Evolutionary conservation across 2,329 filamentous ascomycete species (phyloP), one percentile per base, ranked within the genome.

Genomic region (Neurospora sp.): DNA sequence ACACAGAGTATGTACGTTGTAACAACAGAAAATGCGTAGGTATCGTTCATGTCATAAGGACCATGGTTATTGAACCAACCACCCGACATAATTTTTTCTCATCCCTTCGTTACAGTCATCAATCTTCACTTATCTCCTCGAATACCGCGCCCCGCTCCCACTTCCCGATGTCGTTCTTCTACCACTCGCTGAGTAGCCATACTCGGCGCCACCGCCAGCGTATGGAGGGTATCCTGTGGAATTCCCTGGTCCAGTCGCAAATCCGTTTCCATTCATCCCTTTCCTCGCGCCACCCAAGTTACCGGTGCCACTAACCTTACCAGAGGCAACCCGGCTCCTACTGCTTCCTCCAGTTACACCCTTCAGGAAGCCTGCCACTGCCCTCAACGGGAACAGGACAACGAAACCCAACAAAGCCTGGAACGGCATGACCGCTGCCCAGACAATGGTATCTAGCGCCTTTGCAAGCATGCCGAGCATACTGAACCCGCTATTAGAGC

Each of bases 321-420:
- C 52, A 62, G 15, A 6, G 23, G 52, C 28, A 36, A 62, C 28
- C 52, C 52, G 52, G 52, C 75, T 80, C 78, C 57, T 77, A 75
- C 17, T 72, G 66, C 39, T 74, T 77, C 43, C 76, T 76, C 69
- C 77, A 80, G 46, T 62, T 62, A 62, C 52, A 12, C 76, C 73
- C 57, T 74, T 71, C 46, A 82, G 74, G 36, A 82, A 69, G 3
- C 77, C 75, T 36, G 80, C 77, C 15, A 80, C 70, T 2, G 80
- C 80, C 40, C 78, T 80, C 38, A 85, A 78, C 0, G 84, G 84
- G 66, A 85, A 78, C 8, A 82, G 77, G 5, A 83, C 68, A 28
- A 85, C 74, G 17, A 62, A 36, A 62, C 78, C 77, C 10, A 83
- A 66, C 2, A 80, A 69, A 0, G 80, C 77, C 23, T 80, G 80